phyloP scores from a whole-genome alignment of 768 basidiomycete genomes.

The Lyophyllum atratum region DNA sequence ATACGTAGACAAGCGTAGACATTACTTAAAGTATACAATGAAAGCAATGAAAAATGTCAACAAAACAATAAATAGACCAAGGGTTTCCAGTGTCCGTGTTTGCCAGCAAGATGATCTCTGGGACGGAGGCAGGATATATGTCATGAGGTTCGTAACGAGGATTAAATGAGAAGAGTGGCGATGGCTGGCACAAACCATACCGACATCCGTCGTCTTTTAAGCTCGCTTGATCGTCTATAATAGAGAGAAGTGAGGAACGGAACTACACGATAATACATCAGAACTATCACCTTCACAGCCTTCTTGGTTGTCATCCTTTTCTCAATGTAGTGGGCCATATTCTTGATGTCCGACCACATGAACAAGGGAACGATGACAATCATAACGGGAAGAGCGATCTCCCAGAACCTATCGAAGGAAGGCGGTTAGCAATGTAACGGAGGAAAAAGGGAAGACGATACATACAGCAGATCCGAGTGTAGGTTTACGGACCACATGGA shows the following conservation, averaged over 20 bases:
- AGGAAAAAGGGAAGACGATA: slow-evolving; percentile 8
- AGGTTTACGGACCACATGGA: slow-evolving; percentile 49
- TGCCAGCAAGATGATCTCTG: background rate
- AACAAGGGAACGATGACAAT: slow-evolving; percentile 57
- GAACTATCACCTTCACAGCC: slow-evolving; percentile 37
- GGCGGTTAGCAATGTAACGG: background rate
- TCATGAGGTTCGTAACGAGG: slow-evolving; percentile 2
- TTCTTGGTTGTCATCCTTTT: slow-evolving; percentile 38
- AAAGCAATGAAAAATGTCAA: background rate
- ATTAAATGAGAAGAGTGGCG: background rate
- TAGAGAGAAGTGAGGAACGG: background rate
- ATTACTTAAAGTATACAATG: background rate
- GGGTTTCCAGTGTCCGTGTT: background rate
- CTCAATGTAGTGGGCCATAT: slow-evolving; percentile 45
- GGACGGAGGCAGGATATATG: background rate
- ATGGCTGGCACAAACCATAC: background rate
- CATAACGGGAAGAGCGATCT: slow-evolving; percentile 65
- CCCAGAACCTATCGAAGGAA: slow-evolving; percentile 58
- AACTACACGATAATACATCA: background rate
- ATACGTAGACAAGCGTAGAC: background rate
- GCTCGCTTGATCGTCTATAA: slow-evolving; percentile 15
- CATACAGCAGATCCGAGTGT: slow-evolving; percentile 49
- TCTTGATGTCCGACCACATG: slow-evolving; percentile 53
- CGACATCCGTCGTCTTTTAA: background rate
- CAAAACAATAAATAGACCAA: background rate